Percentiles rank a stretch among this genome's conserved stretches.
Evolutionary conservation across 352 stramenopile species (phyloP).

Genomic region (Discostella stelligera): DNA sequence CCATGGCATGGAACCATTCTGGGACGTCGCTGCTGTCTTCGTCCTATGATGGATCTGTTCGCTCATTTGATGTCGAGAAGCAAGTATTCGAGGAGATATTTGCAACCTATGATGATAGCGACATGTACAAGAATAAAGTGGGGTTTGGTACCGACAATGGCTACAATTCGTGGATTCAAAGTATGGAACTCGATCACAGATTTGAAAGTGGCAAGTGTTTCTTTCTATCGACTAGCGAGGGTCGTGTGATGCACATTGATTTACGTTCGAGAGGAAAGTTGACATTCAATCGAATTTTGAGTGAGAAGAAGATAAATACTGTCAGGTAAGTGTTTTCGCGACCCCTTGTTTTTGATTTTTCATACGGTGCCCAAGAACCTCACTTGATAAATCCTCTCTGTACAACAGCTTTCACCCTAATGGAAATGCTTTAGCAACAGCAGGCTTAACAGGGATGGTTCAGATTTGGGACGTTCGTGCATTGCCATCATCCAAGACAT

Average conservation of each 20-base stretch:
- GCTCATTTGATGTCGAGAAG: constrained; percentile 59
- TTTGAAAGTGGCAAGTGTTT: constrained; percentile 58
- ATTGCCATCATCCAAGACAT: constrained; percentile 38
- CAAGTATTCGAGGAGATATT: constrained; percentile 71
- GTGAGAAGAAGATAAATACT: constrained; percentile 79
- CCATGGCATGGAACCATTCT: constrained; percentile 55
- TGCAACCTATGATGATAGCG: constrained; percentile 69
- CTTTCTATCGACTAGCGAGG: constrained; percentile 72
- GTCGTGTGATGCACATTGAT: constrained; percentile 71
- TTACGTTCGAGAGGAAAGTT: constrained; percentile 55
- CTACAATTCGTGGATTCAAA: constrained; percentile 66
- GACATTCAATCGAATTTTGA: constrained; percentile 63
- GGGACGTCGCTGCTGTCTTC: constrained; percentile 55
- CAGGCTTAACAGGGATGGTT: constrained; percentile 52
- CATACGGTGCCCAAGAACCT: background rate
- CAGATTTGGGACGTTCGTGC: constrained; percentile 71
- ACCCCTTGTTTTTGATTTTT: background rate
- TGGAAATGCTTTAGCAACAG: constrained; percentile 63
- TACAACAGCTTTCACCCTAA: constrained; percentile 67
- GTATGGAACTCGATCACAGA: constrained; percentile 58
- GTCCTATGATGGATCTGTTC: constrained; percentile 73
- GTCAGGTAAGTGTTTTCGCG: constrained; percentile 58
- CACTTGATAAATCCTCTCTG: constrained; percentile 3
- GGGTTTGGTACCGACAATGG: constrained; percentile 59
- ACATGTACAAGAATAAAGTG: constrained; percentile 52